These are phyloP conservation scores for Ophiostoma perfectum DNA, from an alignment of 2,329 filamentous ascomycete species.

Conservation along the genomic window DNA sequence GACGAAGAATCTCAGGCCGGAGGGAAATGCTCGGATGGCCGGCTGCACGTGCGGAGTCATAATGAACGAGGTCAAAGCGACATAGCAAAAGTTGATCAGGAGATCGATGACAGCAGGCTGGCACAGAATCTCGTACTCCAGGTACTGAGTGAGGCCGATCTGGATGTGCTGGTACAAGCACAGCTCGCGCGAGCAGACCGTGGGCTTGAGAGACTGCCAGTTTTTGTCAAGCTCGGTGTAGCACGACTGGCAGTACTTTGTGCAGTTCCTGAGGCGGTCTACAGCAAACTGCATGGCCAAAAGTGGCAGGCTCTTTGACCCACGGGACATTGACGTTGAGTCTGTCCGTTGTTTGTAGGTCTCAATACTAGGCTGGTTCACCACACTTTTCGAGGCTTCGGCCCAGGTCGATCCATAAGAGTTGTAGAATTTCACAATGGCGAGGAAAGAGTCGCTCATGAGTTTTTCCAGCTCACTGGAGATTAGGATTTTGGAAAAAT, in stretches of 20 bases:
- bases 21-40: slow-evolving; percentile 9
- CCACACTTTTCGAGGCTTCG: slow-evolving; percentile 40
- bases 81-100: slow-evolving; percentile 75
- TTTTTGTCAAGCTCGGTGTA: slow-evolving; percentile 60
- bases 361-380: not conserved
- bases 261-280: slow-evolving; percentile 72
- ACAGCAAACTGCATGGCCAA: slow-evolving; percentile 69
- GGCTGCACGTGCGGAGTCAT: not conserved
- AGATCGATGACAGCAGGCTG: slow-evolving; percentile 82
- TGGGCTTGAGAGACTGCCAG: slow-evolving; percentile 68
- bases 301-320: slow-evolving; percentile 45
- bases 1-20: slow-evolving; percentile 6
- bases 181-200: slow-evolving; percentile 68
- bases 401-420: slow-evolving; percentile 47
- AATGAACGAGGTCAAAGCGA: slow-evolving; percentile 37
- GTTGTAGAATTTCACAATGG: slow-evolving; percentile 35
- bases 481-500: slow-evolving; percentile 59
- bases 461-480: slow-evolving; percentile 65
- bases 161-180: slow-evolving; percentile 86
- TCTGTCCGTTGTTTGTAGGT: not conserved
- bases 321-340: not conserved
- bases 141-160: slow-evolving; percentile 76
- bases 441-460: slow-evolving; percentile 59
- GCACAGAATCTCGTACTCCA: slow-evolving; percentile 76
- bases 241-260: slow-evolving; percentile 82